These are phyloP conservation scores for Plasmodium relictum DNA, from an alignment of 169 alveolate genomes.

Conservation along the genomic window DNA sequence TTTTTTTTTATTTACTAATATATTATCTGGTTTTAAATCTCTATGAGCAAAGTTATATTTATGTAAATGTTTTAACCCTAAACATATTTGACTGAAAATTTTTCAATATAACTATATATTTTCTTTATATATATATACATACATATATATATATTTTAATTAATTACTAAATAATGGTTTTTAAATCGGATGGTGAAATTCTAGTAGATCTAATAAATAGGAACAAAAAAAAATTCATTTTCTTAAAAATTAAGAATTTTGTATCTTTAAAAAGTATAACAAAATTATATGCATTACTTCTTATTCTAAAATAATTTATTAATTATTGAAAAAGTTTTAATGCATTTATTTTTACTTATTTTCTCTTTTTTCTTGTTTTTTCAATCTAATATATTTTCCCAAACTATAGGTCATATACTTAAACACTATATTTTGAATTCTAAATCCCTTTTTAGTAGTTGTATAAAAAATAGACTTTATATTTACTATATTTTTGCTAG, in stretches of 20 bases:
- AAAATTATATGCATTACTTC: background rate
- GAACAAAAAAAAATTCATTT: background rate
- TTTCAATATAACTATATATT: too few relatives aligned
- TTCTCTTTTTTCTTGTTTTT: constrained; percentile 60
- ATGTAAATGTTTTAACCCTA: constrained; percentile 81
- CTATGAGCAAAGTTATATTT: constrained; percentile 83
- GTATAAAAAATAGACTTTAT: constrained; percentile 61
- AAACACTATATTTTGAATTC: constrained; percentile 60
- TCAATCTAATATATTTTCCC: constrained; percentile 58
- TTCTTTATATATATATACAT: background rate
- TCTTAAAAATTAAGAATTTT: background rate
- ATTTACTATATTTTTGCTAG: constrained; percentile 51
- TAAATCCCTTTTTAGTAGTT: constrained; percentile 58
- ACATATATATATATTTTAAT: background rate
- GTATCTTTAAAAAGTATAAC: background rate
- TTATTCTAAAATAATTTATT: too few relatives aligned
- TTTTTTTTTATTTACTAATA: too few relatives aligned
- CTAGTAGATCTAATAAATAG: constrained; percentile 21
- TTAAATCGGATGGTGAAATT: constrained; percentile 33
- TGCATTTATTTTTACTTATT: constrained; percentile 33
- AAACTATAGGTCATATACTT: constrained; percentile 72
- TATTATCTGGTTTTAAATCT: constrained; percentile 86
- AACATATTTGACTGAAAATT: constrained; percentile 78
- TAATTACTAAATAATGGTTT: constrained; percentile 46
- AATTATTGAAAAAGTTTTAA: too few relatives aligned